Evolutionary conservation across 2,329 filamentous ascomycete species (phyloP).

Genomic region (Talaromyces sp.): DNA sequence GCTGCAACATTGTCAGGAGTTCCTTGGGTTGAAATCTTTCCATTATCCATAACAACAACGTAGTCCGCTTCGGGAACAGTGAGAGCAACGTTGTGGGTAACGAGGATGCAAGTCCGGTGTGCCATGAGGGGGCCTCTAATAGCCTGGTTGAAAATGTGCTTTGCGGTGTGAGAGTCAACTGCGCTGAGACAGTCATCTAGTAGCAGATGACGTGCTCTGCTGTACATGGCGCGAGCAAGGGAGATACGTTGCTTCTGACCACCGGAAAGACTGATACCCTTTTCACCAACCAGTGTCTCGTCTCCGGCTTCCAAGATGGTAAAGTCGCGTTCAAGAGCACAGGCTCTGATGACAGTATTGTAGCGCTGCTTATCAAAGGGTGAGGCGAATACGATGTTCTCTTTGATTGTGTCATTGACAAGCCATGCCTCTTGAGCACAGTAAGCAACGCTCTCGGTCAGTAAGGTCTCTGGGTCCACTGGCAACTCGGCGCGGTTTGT

Average conservation of each 20-base stretch:
- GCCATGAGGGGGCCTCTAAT: constrained; percentile 85
- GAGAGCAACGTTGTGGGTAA: constrained; percentile 91
- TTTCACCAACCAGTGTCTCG: constrained; percentile 90
- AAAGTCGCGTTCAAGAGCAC: constrained; percentile 83
- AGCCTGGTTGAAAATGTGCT: constrained; percentile 96
- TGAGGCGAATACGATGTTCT: constrained; percentile 90
- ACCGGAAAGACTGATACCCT: constrained; percentile 92
- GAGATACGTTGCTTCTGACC: constrained; percentile 98
- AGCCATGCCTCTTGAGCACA: constrained; percentile 97
- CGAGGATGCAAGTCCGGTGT: constrained; percentile 83
- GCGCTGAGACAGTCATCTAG: constrained; percentile 94
- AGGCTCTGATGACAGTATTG: constrained; percentile 80
- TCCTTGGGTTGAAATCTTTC: constrained; percentile 72
- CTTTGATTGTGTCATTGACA: constrained; percentile 89
- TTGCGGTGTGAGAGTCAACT: constrained; percentile 93
- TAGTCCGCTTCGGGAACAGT: constrained; percentile 75
- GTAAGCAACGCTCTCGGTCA: constrained; percentile 90
- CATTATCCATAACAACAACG: constrained; percentile 83
- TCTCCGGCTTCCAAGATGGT: constrained; percentile 90
- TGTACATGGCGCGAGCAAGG: constrained; percentile 94
- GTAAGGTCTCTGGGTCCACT: constrained; percentile 72
- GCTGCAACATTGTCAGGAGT: constrained; percentile 70
- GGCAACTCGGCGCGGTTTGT: constrained; percentile 75
- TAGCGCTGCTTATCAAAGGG: constrained; percentile 78
- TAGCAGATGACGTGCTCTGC: constrained; percentile 81